Conservation (phyloP, 2,329 filamentous ascomycete genomes). For the Xylariaceae sp. region DNA sequence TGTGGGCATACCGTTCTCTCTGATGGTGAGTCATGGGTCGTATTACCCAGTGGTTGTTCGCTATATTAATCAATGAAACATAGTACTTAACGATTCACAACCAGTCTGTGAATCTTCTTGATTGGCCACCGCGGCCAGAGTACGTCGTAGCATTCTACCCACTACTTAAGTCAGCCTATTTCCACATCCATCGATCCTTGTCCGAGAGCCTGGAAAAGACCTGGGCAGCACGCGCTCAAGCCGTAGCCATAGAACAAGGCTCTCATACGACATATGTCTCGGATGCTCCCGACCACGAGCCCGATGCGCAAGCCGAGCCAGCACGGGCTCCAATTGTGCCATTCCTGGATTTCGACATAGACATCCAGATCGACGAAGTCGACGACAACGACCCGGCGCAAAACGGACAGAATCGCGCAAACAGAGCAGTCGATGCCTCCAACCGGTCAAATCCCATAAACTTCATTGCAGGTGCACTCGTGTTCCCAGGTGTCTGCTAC, state of each 20-base stretch:
- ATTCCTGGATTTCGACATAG: slow-evolving; percentile 24
- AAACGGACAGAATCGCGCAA: slow-evolving; percentile 12
- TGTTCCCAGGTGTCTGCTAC: slow-evolving; percentile 80
- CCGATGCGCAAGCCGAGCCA: not conserved
- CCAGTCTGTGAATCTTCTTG: slow-evolving; percentile 43
- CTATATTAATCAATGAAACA: slow-evolving; percentile 1
- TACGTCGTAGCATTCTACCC: slow-evolving; percentile 52
- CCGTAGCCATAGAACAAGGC: slow-evolving; percentile 25
- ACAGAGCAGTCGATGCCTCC: slow-evolving; percentile 13
- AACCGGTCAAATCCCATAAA: slow-evolving; percentile 34
- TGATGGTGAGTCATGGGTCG: slow-evolving; percentile 24
- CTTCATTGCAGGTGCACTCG: slow-evolving; percentile 55
- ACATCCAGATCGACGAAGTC: slow-evolving; percentile 23
- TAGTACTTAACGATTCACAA: slow-evolving; percentile 50
- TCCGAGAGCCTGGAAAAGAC: slow-evolving; percentile 46
- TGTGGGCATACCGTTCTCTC: slow-evolving; percentile 32
- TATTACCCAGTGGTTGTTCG: not conserved
- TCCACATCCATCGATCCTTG: slow-evolving; percentile 46
- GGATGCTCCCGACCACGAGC: not conserved
- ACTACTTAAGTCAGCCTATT: slow-evolving; percentile 39
- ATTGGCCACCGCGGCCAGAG: slow-evolving; percentile 54
- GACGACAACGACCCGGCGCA: slow-evolving; percentile 23
- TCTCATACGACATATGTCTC: slow-evolving; percentile 1
- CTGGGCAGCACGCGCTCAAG: slow-evolving; percentile 43
- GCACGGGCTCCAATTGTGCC: slow-evolving; percentile 16